Conservation (phyloP, 345 rosid species). For the Erodium maritimum region DNA sequence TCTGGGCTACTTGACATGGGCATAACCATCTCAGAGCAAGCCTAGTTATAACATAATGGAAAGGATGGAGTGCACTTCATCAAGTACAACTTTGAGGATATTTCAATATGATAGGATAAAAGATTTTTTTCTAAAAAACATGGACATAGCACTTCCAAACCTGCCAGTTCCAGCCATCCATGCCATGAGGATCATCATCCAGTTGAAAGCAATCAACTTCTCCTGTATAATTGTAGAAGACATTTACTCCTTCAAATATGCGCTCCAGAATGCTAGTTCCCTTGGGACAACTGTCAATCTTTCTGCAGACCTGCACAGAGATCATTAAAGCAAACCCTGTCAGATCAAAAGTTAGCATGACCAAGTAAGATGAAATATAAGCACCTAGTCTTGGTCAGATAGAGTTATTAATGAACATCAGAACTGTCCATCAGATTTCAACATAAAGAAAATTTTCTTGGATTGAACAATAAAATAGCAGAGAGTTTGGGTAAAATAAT, state of each 20-base stretch:
- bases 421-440: no score
- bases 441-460: no score
- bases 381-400: no score
- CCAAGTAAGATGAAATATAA: no score
- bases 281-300: conserved; percentile 46
- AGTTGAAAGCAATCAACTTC: conserved; percentile 59
- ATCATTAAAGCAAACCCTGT: background rate
- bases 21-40: conserved; percentile 94
- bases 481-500: no score
- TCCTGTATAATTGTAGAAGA: conserved; percentile 81
- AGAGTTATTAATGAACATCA: no score
- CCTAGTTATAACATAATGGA: conserved; percentile 31
- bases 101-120: background rate
- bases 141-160: conserved; percentile 15
- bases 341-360: background rate
- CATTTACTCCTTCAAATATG: conserved; percentile 54
- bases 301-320: conserved; percentile 52
- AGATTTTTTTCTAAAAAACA: background rate
- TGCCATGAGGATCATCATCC: conserved; percentile 93
- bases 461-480: no score
- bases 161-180: conserved; percentile 96
- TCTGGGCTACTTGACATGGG: conserved; percentile 63
- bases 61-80: no score
- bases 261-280: conserved; percentile 52
- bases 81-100: background rate